Evolutionary conservation across 1,139 yeast genomes (phyloP).

Genomic region (Chernovozyma sophiae-reginae): DNA sequence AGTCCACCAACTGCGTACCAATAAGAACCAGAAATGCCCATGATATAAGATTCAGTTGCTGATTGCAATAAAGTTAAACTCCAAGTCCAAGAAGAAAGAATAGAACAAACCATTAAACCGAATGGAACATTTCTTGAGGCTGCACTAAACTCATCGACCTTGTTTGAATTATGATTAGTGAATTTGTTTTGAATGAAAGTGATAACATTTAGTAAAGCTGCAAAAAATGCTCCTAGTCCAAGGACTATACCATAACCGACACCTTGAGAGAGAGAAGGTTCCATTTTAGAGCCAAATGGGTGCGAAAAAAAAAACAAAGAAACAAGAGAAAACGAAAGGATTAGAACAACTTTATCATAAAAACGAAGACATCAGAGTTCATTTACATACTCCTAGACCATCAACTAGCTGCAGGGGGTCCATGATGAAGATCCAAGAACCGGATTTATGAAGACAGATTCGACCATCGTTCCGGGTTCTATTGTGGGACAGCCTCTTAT

Average conservation of each 20-base stretch:
- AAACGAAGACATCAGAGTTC: too few relatives aligned
- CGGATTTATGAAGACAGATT: too few relatives aligned
- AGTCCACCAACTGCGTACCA: conserved; percentile 34
- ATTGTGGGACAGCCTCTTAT: too few relatives aligned
- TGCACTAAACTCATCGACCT: conserved; percentile 34
- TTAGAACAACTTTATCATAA: too few relatives aligned
- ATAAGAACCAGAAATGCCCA: conserved; percentile 26
- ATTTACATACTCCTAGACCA: too few relatives aligned
- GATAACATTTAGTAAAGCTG: conserved; percentile 26
- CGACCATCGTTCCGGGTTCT: too few relatives aligned
- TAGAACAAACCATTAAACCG: conserved; percentile 29
- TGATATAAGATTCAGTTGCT: conserved; percentile 19
- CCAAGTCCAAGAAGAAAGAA: conserved; percentile 38
- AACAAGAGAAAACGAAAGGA: too few relatives aligned
- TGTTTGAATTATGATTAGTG: conserved; percentile 20
- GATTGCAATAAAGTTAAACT: conserved; percentile 30
- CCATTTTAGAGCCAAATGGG: conserved; percentile 13
- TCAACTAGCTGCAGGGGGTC: too few relatives aligned
- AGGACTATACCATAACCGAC: conserved; percentile 33
- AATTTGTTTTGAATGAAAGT: conserved; percentile 28
- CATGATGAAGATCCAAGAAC: too few relatives aligned
- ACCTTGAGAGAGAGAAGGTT: conserved; percentile 28
- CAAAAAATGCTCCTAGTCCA: conserved; percentile 33
- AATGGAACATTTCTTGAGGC: conserved; percentile 32
- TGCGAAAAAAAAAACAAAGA: too few relatives aligned